A percentile compares a stretch with the other conserved stretches of the same genome.
These are phyloP conservation scores for Fraxinus greggii DNA, from an alignment of 305 asterid genomes.

Conservation along the genomic window DNA sequence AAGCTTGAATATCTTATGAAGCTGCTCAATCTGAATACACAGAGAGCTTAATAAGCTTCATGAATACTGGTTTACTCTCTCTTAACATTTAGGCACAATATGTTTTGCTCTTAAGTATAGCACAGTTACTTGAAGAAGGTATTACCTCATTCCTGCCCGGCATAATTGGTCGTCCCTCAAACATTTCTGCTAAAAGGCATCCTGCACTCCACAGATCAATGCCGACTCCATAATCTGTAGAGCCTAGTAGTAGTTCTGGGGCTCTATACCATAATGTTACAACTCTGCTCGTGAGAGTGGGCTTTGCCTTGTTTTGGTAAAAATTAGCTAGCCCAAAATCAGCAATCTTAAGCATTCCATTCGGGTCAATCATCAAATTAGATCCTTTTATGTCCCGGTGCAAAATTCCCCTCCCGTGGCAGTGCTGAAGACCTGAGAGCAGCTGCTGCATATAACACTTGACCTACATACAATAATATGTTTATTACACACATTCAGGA, in stretches of 20 bases:
- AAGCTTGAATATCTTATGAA: conserved; percentile 78
- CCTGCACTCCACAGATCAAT: conserved; percentile 89
- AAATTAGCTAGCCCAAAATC: conserved; percentile 75
- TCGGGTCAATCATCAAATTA: conserved; percentile 60
- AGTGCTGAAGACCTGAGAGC: conserved; percentile 71
- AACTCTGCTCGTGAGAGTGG: conserved; percentile 65
- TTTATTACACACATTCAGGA: not conserved
- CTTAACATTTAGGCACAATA: not conserved
- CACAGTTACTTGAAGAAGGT: not conserved
- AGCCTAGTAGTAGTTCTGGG: conserved; percentile 69
- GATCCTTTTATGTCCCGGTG: conserved; percentile 83
- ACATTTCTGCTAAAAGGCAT: conserved; percentile 78
- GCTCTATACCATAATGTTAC: conserved; percentile 90
- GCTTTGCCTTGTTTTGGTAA: conserved; percentile 43
- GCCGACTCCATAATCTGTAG: conserved; percentile 74
- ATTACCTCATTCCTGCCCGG: conserved; percentile 82
- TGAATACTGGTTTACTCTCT: not conserved
- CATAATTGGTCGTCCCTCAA: conserved; percentile 67
- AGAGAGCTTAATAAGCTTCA: not conserved
- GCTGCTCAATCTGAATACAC: conserved; percentile 67
- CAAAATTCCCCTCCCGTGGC: conserved; percentile 71
- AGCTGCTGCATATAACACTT: conserved; percentile 80
- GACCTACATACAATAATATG: conserved; percentile 38
- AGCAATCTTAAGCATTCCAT: conserved; percentile 75
- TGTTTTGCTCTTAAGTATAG: too few relatives aligned